Base-by-base conservation (phyloP, 2,329 filamentous ascomycete genomes). In the Aspergillus melleus region DNA sequence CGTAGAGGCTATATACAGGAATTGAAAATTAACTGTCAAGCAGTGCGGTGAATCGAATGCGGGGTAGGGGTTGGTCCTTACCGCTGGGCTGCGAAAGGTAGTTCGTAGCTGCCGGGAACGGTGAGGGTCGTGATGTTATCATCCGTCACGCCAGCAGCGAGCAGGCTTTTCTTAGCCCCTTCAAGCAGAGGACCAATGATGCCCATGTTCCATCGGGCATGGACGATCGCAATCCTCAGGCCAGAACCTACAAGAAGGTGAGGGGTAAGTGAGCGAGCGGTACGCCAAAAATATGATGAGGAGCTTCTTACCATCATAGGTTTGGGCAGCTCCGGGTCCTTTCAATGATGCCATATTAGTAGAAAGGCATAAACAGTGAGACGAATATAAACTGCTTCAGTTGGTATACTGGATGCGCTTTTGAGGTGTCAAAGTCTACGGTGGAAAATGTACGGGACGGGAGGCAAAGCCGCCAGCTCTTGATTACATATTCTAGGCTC, bases 71-170 rank as follows among this genome's bases (percentile, higher is more conserved):
- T 11, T 47, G 12, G 19, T 14, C 55, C 81, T 72, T 80, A 94
- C 89, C 90, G 86, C 79, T 96, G 91, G 32, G 92, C 90, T 47
- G 92, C 92, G 71, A 94, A 91, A 54, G 95, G 95, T 49, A 99
- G 84, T 80, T 99, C 95, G 85, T 96, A 99, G 65, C 90, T 91
- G 55, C 95, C 95, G 0, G 95, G 95, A 36, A 98, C 95, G 54
- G 89, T 91, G 80, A 97, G 90, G 44, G 93, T 80, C 57, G 93
- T 86, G 71, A 99, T 96, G 77, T 97, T 96, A 70, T 90, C 87
- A 72, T 92, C 88, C 74, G 88, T 88, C 58, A 99, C 94, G 57
- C 95, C 95, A 55, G 89, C 87, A 49, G 85, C 85, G 36, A 89
- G 80, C 58, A 99, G 87, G 73, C 89, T 89, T 69, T 89, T 88